These are phyloP conservation scores for Dillenia turbinata DNA, from an alignment of 164 flowering plant genomes.

Conservation along the genomic window DNA sequence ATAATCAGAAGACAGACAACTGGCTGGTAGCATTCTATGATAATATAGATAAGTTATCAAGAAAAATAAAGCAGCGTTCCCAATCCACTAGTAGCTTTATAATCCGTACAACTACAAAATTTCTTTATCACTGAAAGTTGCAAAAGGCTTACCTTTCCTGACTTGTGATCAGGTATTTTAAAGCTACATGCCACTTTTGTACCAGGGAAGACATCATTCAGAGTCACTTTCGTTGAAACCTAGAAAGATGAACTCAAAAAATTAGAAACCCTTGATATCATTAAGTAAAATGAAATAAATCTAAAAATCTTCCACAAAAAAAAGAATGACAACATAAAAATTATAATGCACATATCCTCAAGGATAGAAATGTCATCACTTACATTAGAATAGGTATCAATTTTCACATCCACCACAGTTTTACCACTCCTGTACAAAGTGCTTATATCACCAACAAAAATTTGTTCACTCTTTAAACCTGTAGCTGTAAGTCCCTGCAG, in stretches of 20 bases:
- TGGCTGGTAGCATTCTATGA: no score
- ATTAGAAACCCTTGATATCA: neutral
- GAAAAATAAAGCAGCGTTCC: no score
- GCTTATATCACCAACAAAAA: slow-evolving; percentile 65
- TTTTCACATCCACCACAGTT: slow-evolving; percentile 60
- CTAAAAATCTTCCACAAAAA: neutral
- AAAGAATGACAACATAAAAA: neutral
- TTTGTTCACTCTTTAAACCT: slow-evolving; percentile 53
- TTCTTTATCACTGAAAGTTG: neutral
- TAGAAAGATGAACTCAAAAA: slow-evolving; percentile 14
- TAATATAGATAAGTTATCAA: no score
- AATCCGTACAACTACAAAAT: neutral
- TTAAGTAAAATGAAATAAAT: neutral
- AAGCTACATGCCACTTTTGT: slow-evolving; percentile 52
- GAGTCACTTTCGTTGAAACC: slow-evolving; percentile 66
- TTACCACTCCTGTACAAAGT: slow-evolving; percentile 50
- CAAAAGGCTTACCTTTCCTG: slow-evolving; percentile 60
- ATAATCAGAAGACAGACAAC: no score
- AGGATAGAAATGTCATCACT: slow-evolving; percentile 15
- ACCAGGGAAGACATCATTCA: slow-evolving; percentile 38
- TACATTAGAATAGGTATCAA: slow-evolving; percentile 73
- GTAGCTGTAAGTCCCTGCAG: slow-evolving; percentile 63
- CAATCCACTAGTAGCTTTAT: no score
- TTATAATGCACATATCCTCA: neutral
- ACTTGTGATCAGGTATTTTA: slow-evolving; percentile 72